Evolutionary conservation across 1,284 basidiomycete species (phyloP).

Genomic region (Melampsora larici-populina): DNA sequence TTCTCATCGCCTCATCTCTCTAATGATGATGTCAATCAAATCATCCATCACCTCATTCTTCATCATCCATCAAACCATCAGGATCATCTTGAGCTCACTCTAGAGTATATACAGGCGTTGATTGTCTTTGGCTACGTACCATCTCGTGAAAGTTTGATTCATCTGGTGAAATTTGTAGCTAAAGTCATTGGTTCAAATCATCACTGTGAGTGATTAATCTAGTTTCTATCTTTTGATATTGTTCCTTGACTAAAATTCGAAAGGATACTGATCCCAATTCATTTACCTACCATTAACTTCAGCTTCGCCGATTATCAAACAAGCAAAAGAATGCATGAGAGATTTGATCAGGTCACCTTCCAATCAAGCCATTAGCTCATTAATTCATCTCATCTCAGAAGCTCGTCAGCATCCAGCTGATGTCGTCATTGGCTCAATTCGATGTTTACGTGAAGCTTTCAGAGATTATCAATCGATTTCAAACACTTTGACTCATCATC

Average conservation of each 20-base stretch:
- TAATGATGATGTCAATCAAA: constrained; percentile 21
- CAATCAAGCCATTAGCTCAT: constrained; percentile 42
- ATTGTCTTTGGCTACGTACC: constrained; percentile 37
- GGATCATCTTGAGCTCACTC: constrained; percentile 20
- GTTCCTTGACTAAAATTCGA: not conserved
- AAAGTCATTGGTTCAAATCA: constrained; percentile 23
- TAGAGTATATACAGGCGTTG: constrained; percentile 30
- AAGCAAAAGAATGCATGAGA: constrained; percentile 41
- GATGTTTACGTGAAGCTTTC: constrained; percentile 38
- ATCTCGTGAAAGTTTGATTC: constrained; percentile 13
- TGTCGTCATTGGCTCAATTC: constrained; percentile 32
- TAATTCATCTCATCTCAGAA: constrained; percentile 4
- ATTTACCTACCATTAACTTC: not conserved
- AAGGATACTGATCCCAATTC: no score
- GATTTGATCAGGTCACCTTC: constrained; percentile 42
- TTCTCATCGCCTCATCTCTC: constrained; percentile 39
- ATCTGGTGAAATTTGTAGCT: constrained; percentile 31
- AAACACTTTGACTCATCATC: constrained; percentile 5
- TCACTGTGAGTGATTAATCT: not conserved
- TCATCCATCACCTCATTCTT: constrained; percentile 35
- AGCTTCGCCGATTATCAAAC: constrained; percentile 25
- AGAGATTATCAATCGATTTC: constrained; percentile 38
- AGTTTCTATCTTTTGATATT: no score
- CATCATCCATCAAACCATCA: not conserved
- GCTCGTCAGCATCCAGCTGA: not conserved